Percentiles rank a stretch among this genome's conserved stretches.
Evolutionary conservation across 1,284 basidiomycete genomes (phyloP).

Genomic region (Trametes sp.): DNA sequence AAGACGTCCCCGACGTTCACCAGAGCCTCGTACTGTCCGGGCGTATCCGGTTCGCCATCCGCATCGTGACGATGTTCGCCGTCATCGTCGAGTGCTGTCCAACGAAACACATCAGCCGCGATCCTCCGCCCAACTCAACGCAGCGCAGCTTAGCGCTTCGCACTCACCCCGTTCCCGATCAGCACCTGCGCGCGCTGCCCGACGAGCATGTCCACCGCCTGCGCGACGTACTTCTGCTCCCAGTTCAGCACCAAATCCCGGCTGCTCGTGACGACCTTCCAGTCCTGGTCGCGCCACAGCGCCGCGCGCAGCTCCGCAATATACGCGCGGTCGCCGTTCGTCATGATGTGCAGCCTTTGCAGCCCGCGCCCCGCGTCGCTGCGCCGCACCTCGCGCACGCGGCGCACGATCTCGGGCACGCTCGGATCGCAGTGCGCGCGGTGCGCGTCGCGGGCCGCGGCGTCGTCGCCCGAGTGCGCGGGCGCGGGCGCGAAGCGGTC

Average conservation of each 20-base stretch:
- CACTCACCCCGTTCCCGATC: constrained; percentile 54
- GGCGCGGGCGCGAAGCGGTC: constrained; percentile 48
- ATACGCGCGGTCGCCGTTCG: constrained; percentile 54
- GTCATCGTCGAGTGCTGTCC: constrained; percentile 65
- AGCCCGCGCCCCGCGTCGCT: constrained; percentile 37
- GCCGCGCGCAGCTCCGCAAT: constrained; percentile 50
- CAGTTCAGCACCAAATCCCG: constrained; percentile 45
- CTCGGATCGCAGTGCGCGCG: constrained; percentile 56
- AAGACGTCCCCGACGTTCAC: too few relatives aligned
- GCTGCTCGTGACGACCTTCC: constrained; percentile 42
- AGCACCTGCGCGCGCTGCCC: constrained; percentile 52
- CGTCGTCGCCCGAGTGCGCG: constrained; percentile 32
- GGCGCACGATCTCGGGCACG: constrained; percentile 52
- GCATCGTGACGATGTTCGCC: constrained; percentile 61
- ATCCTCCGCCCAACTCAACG: too few relatives aligned
- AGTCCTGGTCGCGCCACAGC: constrained; percentile 37
- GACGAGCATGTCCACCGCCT: constrained; percentile 54
- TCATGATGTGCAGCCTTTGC: constrained; percentile 59
- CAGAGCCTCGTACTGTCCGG: constrained; percentile 34
- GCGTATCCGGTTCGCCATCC: constrained; percentile 48
- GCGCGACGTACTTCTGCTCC: constrained; percentile 49
- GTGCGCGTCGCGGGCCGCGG: constrained; percentile 31
- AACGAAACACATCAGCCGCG: constrained; percentile 36
- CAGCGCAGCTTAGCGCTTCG: too few relatives aligned
- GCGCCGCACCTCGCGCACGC: constrained; percentile 48